These are phyloP conservation scores for Cyberlindnera euphorbiae DNA, from an alignment of 805 yeast genomes.

Conservation along the genomic window DNA sequence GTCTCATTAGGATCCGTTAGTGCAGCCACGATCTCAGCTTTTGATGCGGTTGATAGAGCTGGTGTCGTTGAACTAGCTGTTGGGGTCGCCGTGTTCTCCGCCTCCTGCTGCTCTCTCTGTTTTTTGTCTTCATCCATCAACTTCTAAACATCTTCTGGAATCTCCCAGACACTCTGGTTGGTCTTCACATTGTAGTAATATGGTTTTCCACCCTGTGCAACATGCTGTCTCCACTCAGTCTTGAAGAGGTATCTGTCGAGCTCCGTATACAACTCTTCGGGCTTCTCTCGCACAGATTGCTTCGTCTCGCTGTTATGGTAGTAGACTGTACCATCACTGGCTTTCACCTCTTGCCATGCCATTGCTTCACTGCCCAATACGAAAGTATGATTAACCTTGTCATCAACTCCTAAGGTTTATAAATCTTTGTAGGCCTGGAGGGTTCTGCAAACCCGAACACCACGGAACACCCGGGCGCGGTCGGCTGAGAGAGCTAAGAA, in stretches of 20 bases:
- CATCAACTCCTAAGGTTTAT: too few relatives aligned
- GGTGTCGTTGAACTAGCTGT: not conserved
- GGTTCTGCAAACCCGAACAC: too few relatives aligned
- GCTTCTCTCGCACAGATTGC: constrained; percentile 80
- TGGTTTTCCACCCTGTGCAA: constrained; percentile 50
- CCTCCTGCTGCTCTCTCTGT: constrained; percentile 4
- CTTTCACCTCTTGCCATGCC: constrained; percentile 61
- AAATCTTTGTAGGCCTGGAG: too few relatives aligned
- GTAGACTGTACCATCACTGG: constrained; percentile 59
- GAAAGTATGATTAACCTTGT: too few relatives aligned
- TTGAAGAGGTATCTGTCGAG: constrained; percentile 42
- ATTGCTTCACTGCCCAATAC: constrained; percentile 1
- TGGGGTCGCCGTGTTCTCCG: constrained; percentile 1
- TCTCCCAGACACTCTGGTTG: constrained; percentile 72
- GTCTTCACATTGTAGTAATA: constrained; percentile 69
- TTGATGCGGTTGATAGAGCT: not conserved
- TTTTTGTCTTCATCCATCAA: constrained; percentile 13
- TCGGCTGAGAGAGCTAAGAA: too few relatives aligned
- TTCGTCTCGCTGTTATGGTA: constrained; percentile 63
- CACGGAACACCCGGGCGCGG: too few relatives aligned
- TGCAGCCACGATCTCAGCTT: not conserved
- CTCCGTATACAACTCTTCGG: constrained; percentile 44
- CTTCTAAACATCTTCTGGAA: constrained; percentile 49
- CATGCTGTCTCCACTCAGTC: constrained; percentile 50
- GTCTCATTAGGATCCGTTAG: constrained; percentile 14